These are phyloP conservation scores for Panicum virgatum DNA, from an alignment of 202 grass and related monocot species.

Conservation along the genomic window DNA sequence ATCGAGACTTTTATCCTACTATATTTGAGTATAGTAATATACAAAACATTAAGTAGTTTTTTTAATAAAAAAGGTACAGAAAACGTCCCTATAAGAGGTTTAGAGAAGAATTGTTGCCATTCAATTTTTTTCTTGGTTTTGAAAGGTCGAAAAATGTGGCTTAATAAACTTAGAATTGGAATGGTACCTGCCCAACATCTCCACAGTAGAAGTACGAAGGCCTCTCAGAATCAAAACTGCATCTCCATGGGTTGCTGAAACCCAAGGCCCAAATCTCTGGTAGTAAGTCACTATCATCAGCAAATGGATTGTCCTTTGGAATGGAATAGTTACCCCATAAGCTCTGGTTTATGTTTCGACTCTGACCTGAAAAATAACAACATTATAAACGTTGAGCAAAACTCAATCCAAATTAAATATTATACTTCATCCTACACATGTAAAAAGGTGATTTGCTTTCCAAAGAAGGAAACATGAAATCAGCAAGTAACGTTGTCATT, in stretches of 20 bases:
- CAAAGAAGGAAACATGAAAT: background rate
- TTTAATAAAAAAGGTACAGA: background rate
- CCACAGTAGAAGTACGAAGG: constrained; percentile 53
- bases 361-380: constrained; percentile 57
- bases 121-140: background rate
- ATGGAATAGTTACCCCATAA: constrained; percentile 89
- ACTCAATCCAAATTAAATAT: background rate
- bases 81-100: background rate
- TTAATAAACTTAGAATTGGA: background rate
- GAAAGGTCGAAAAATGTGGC: background rate
- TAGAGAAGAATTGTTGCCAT: background rate
- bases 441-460: background rate
- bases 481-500: background rate
- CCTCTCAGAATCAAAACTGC: constrained; percentile 46
- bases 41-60: background rate
- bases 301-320: constrained; percentile 86
- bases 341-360: constrained; percentile 55
- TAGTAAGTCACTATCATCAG: constrained; percentile 55
- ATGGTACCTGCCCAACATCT: constrained; percentile 34
- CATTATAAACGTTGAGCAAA: background rate
- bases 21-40: background rate
- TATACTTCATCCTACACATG: background rate
- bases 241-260: constrained; percentile 53
- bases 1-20: background rate
- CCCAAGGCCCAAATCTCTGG: constrained; percentile 58